Conservation (phyloP, 768 basidiomycete genomes). For the Russula vinacea region DNA sequence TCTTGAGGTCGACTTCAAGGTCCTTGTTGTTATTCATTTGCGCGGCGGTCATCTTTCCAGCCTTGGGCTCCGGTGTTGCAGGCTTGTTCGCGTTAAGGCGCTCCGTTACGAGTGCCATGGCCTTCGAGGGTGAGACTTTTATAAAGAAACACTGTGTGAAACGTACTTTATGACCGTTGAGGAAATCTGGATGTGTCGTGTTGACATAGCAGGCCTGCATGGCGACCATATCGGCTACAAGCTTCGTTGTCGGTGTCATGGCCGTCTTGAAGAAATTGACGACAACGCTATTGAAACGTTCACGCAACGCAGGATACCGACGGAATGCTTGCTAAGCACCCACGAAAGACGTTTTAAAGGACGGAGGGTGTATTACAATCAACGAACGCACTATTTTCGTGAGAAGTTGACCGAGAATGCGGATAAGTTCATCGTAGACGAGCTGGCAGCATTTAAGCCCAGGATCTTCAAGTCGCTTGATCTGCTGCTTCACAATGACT, state of each 20-base stretch:
- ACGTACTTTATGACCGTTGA: slow-evolving; percentile 84
- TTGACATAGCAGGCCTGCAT: slow-evolving; percentile 99
- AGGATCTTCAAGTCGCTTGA: slow-evolving; percentile 94
- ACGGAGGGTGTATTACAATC: background rate
- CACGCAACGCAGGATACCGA: slow-evolving; percentile 93
- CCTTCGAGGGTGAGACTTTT: slow-evolving; percentile 43
- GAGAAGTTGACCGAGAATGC: slow-evolving; percentile 91
- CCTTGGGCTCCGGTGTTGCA: slow-evolving; percentile 69
- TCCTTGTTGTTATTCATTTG: slow-evolving; percentile 91
- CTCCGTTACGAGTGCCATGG: slow-evolving; percentile 83
- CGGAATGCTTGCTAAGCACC: slow-evolving; percentile 81
- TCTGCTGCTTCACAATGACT: slow-evolving; percentile 98
- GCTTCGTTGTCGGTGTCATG: slow-evolving; percentile 93
- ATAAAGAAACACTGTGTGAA: background rate
- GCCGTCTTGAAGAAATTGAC: slow-evolving; percentile 94
- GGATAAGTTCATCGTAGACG: slow-evolving; percentile 95
- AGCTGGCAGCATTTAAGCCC: slow-evolving; percentile 90
- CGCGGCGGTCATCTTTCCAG: slow-evolving; percentile 54
- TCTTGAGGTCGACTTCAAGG: slow-evolving; percentile 84
- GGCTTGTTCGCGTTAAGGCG: slow-evolving; percentile 80
- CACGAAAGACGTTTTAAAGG: slow-evolving; percentile 3
- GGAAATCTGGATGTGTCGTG: slow-evolving; percentile 98
- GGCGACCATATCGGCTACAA: slow-evolving; percentile 90
- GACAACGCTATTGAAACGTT: slow-evolving; percentile 93
- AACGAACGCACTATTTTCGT: slow-evolving; percentile 68